phyloP scores from a whole-genome alignment of 768 basidiomycete species.

The Leucocoprinus birnbaumii region DNA sequence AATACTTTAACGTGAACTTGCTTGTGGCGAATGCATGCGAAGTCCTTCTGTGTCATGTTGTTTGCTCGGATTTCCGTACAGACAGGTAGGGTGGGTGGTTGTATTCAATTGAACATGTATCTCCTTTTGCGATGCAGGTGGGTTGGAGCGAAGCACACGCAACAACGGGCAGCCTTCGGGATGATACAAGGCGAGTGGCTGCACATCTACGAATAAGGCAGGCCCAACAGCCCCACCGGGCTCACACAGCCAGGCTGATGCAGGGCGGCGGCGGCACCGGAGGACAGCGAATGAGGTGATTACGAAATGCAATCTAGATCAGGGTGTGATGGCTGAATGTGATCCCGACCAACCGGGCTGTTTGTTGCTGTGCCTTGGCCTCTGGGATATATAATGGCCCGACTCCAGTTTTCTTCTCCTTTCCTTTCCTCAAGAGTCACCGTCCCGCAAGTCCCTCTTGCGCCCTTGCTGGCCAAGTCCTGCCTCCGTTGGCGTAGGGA shows the following conservation, averaged over 20 bases:
- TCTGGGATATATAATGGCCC: not conserved
- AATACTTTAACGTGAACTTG: too few species aligned
- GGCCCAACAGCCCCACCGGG: too few species aligned
- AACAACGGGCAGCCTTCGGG: too few species aligned
- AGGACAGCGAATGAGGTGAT: not conserved
- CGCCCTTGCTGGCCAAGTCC: conserved; percentile 14
- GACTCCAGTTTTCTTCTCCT: not conserved
- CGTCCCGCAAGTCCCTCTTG: conserved; percentile 9
- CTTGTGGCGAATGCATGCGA: too few species aligned
- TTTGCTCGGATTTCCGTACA: too few species aligned
- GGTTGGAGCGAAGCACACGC: too few species aligned
- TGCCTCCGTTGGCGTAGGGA: conserved; percentile 9
- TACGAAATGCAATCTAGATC: not conserved
- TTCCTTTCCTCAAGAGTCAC: not conserved
- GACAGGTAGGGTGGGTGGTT: too few species aligned
- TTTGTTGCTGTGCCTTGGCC: not conserved
- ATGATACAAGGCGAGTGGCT: too few species aligned
- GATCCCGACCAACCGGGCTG: not conserved
- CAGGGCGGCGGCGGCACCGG: not conserved
- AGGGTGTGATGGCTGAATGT: not conserved
- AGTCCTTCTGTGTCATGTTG: too few species aligned
- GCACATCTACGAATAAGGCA: too few species aligned
- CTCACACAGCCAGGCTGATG: not conserved
- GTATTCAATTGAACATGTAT: too few species aligned
- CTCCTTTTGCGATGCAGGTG: too few species aligned